These are phyloP conservation scores for Tolypocladium sp. DNA, from an alignment of 2,329 filamentous ascomycete species.

Conservation along the genomic window DNA sequence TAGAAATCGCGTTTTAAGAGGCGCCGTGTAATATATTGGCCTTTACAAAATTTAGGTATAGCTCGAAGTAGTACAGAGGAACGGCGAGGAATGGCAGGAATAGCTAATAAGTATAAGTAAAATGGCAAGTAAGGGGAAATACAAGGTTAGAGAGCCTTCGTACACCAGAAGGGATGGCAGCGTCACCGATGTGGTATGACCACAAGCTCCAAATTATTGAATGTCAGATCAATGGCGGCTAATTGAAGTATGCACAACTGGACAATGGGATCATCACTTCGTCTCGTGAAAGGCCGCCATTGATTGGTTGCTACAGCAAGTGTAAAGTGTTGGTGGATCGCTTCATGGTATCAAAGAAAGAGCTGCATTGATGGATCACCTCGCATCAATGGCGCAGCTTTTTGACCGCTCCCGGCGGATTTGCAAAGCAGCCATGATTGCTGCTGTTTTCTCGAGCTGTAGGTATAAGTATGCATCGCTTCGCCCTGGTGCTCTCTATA, in stretches of 20 bases:
- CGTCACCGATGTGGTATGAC: too few relatives aligned
- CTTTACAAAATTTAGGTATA: too few relatives aligned
- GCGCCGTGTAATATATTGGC: too few relatives aligned
- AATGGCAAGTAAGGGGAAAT: too few relatives aligned
- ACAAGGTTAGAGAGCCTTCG: too few relatives aligned
- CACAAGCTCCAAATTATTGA: too few relatives aligned
- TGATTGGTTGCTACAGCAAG: background rate
- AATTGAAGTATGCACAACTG: background rate
- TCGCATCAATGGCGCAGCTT: background rate
- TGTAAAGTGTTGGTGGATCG: background rate
- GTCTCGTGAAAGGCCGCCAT: background rate
- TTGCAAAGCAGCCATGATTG: background rate
- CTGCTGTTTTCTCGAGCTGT: background rate
- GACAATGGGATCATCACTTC: background rate
- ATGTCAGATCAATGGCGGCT: too few relatives aligned
- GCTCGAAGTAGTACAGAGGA: too few relatives aligned
- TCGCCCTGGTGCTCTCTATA: background rate
- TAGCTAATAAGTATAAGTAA: too few relatives aligned
- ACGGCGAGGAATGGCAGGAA: too few relatives aligned
- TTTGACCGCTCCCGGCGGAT: background rate
- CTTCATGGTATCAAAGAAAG: background rate
- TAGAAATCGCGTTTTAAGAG: too few relatives aligned
- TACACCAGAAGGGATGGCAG: background rate
- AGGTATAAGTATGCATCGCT: background rate
- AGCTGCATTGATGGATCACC: background rate